Evolutionary conservation across 2,329 filamentous ascomycete genomes (phyloP).

Genomic region (Arthrobotrys sphaeroides): DNA sequence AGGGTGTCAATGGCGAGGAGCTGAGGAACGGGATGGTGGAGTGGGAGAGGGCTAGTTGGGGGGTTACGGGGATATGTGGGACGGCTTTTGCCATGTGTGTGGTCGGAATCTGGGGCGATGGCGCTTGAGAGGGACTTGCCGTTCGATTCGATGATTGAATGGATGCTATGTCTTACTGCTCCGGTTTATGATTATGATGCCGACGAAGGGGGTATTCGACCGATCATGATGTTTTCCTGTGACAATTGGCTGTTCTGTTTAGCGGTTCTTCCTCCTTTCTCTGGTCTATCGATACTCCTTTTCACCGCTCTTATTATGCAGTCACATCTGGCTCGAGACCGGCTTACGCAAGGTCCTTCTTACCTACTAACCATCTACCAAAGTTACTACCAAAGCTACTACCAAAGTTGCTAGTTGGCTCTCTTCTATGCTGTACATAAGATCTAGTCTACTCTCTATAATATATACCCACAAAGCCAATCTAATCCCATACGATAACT

Average conservation of each 20-base stretch:
- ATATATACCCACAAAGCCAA: conserved; percentile 17
- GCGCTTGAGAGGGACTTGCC: conserved; percentile 13
- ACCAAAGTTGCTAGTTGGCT: too few species aligned
- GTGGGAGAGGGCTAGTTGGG: conserved; percentile 41
- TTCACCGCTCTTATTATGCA: not conserved
- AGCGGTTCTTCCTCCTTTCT: not conserved
- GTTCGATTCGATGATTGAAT: too few species aligned
- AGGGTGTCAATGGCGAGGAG: conserved; percentile 45
- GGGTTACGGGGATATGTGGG: conserved; percentile 14
- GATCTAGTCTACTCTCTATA: conserved; percentile 24
- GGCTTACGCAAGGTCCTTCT: too few species aligned
- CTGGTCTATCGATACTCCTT: not conserved
- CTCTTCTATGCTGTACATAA: conserved; percentile 38
- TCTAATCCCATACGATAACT: not conserved
- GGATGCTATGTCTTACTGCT: too few species aligned
- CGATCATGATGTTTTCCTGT: not conserved
- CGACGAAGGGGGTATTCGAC: not conserved
- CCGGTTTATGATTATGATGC: too few species aligned
- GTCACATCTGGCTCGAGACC: too few species aligned
- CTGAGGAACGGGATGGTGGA: conserved; percentile 38
- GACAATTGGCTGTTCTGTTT: not conserved
- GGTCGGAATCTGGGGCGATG: conserved; percentile 44
- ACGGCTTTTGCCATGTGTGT: conserved; percentile 35
- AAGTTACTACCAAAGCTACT: too few species aligned
- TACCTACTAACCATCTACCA: too few species aligned